Percentiles rank a stretch among this genome's conserved stretches.
These are phyloP conservation scores for Cladophialophora carrionii DNA, from an alignment of 2,329 filamentous ascomycete species.

Conservation along the genomic window DNA sequence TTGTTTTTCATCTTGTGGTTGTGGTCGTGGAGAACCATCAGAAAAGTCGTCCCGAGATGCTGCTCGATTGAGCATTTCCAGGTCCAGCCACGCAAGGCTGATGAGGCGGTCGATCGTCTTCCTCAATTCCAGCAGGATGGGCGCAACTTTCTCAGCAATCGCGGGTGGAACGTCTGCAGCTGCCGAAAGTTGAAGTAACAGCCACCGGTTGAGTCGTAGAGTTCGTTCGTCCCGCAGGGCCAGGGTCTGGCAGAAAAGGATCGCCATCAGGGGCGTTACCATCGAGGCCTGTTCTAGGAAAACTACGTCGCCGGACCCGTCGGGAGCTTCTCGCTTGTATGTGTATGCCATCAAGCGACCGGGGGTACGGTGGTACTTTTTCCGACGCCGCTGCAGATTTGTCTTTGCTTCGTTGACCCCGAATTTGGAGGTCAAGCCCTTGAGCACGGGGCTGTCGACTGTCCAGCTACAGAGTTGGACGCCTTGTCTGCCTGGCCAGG, in stretches of 20 bases:
- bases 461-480: slow-evolving; percentile 6
- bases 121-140: slow-evolving; percentile 31
- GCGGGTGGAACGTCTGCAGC: slow-evolving; percentile 9
- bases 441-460: slow-evolving; percentile 7
- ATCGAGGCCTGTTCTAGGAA: slow-evolving; percentile 33
- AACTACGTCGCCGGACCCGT: slow-evolving; percentile 15
- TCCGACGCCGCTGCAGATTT: neutral
- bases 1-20: neutral
- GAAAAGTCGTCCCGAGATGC: neutral
- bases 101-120: slow-evolving; percentile 35
- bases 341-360: slow-evolving; percentile 33
- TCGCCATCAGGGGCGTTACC: slow-evolving; percentile 32
- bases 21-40: neutral
- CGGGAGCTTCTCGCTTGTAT: slow-evolving; percentile 17
- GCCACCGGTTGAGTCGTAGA: slow-evolving; percentile 32
- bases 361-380: slow-evolving; percentile 19
- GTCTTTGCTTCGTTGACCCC: slow-evolving; percentile 21
- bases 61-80: slow-evolving; percentile 3
- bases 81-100: slow-evolving; percentile 19
- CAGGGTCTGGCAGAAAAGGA: slow-evolving; percentile 30
- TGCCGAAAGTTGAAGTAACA: slow-evolving; percentile 15
- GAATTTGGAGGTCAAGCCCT: slow-evolving; percentile 16
- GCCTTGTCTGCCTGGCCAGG: slow-evolving; percentile 21
- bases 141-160: slow-evolving; percentile 10
- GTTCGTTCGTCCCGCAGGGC: slow-evolving; percentile 10